phyloP scores from a whole-genome alignment of 371 early-diverging fungal species.

The Chytridium lagenaria region DNA sequence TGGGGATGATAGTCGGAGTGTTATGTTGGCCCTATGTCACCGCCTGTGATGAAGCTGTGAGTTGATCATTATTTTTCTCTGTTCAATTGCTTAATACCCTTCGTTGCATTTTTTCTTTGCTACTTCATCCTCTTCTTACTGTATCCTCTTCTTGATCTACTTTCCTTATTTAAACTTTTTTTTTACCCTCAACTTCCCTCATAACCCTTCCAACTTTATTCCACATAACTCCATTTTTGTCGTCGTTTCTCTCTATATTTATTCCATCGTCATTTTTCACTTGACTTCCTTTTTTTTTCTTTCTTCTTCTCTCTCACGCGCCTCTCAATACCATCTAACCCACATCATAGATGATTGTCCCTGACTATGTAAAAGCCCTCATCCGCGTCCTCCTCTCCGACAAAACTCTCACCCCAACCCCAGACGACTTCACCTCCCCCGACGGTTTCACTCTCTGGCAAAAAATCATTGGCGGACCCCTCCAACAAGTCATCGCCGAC shows the following conservation, averaged over 20 bases:
- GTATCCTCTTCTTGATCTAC: no score
- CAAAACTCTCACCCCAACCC: slow-evolving; percentile 40
- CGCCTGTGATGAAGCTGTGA: slow-evolving; percentile 10
- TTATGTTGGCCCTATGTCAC: background rate
- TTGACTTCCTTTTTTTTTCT: no score
- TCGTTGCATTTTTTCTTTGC: slow-evolving; percentile 10
- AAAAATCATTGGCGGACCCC: slow-evolving; percentile 34
- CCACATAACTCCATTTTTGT: background rate
- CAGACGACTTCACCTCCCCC: slow-evolving; percentile 49
- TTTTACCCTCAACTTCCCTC: background rate
- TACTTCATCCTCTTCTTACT: background rate
- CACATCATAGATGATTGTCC: slow-evolving; percentile 48
- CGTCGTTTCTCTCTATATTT: no score
- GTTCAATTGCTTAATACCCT: no score
- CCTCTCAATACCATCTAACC: no score
- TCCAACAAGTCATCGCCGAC: slow-evolving; percentile 48
- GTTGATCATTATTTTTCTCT: background rate
- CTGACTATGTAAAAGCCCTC: slow-evolving; percentile 49
- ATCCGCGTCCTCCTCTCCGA: slow-evolving; percentile 48
- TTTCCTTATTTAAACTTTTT: background rate
- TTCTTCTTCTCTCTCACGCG: no score
- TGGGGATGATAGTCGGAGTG: slow-evolving; percentile 21
- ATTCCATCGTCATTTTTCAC: no score
- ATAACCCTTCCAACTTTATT: background rate
- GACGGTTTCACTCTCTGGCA: slow-evolving; percentile 51